phyloP scores from a whole-genome alignment of 2,329 filamentous ascomycete species.

The Allantophomopsis lycopodina region DNA sequence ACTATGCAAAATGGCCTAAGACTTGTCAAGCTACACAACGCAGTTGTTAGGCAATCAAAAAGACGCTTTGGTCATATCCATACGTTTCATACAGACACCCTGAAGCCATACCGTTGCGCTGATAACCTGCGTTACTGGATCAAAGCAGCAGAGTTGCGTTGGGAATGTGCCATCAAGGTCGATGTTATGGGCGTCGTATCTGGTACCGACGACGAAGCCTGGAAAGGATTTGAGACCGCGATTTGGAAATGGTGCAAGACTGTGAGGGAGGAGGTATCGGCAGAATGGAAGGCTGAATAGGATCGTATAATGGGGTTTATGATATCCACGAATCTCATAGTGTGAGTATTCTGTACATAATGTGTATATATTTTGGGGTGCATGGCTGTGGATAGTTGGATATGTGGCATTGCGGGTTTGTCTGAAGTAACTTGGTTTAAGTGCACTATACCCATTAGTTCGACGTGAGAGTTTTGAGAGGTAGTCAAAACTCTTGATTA shows the following conservation, averaged over 20 bases:
- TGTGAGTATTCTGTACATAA: too few relatives aligned
- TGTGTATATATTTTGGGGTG: too few relatives aligned
- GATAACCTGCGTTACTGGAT: slow-evolving; percentile 94
- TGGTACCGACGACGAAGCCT: slow-evolving; percentile 51
- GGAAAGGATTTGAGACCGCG: slow-evolving; percentile 72
- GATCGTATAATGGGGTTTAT: too few relatives aligned
- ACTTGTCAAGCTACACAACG: slow-evolving; percentile 81
- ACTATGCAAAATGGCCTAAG: slow-evolving; percentile 66
- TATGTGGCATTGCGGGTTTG: too few relatives aligned
- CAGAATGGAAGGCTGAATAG: slow-evolving; percentile 34
- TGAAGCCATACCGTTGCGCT: slow-evolving; percentile 84
- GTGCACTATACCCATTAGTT: too few relatives aligned
- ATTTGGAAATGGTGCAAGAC: slow-evolving; percentile 71
- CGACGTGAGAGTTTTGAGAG: too few relatives aligned
- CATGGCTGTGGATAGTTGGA: too few relatives aligned
- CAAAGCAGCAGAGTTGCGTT: slow-evolving; percentile 89
- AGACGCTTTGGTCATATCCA: slow-evolving; percentile 84
- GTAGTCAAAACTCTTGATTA: too few relatives aligned
- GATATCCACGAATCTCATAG: too few relatives aligned
- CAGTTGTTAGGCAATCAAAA: slow-evolving; percentile 70
- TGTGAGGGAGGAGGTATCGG: slow-evolving; percentile 71
- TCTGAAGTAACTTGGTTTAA: too few relatives aligned
- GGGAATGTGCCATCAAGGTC: slow-evolving; percentile 72
- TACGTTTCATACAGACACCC: slow-evolving; percentile 79
- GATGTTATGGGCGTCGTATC: slow-evolving; percentile 83